Evolutionary conservation across 257 asterid species (phyloP), one percentile per base, ranked within the genome.

Genomic region (Solanum neorickii): DNA sequence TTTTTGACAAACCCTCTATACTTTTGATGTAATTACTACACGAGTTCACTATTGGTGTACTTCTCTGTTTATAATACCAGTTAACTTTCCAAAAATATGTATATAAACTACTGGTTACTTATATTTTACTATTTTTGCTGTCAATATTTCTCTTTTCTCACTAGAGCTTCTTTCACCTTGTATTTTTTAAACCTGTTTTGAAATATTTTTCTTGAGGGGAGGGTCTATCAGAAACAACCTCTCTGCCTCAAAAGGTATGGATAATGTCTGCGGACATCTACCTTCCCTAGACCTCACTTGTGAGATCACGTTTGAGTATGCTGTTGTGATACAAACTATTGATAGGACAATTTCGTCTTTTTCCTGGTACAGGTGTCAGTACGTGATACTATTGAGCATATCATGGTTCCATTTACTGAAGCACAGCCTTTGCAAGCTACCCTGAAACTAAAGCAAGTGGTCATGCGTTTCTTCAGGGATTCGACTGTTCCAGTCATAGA

Each of bases 381-480:
- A 77, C 87, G 83, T 83, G 95, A 91, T 88, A 87, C 92, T 80
- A 92, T 94, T 69, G 97, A 93, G 90, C 87, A 16, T 52, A 77
- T 93, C 90, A 94, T 94, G 97, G 89, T 87, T n/a, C 94, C 94
- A 25, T 93, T 94, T 87, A 83, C 75, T 49, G 89, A 93, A 89
- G 94, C 95, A 86, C 90, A 89, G 27, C 95, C 97, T 62, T 93
- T 93, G 90, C 91, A 86, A 85, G 94, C 95, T 83, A 89, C 90
- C 49, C 52, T 89, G 92, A 89, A 62, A 37, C 83, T 93, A 90
- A 89, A 92, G 90, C 92, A 94, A 92, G 95, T 93, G 73, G 89
- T 86, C 78, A 91, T 92, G 95, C 94, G 93, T 42, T 90, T 94
- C 82, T 91, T 87, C 83, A 92, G 88, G 83, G 93, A 92, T 89